phyloP scores from a whole-genome alignment of 1,139 yeast species.

The Hyphopichia burtonii region DNA sequence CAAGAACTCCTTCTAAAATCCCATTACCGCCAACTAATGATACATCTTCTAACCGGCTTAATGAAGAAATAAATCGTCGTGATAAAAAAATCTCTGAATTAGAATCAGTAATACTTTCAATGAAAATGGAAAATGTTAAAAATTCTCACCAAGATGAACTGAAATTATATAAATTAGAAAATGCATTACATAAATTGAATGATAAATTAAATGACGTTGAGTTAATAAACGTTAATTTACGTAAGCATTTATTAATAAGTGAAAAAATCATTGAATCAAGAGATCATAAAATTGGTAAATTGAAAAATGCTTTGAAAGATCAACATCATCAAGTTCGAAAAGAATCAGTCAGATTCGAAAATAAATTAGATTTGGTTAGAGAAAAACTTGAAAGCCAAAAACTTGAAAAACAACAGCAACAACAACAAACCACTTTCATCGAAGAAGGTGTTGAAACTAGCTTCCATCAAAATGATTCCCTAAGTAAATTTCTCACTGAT shows the following conservation, averaged over 20 bases:
- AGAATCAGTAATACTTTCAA: constrained; percentile 34
- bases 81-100: constrained; percentile 37
- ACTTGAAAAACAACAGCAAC: constrained; percentile 4
- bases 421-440: neutral
- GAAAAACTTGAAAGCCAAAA: constrained; percentile 29
- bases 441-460: constrained; percentile 1
- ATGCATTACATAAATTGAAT: constrained; percentile 35
- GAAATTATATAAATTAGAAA: constrained; percentile 38
- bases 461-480: neutral
- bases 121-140: constrained; percentile 36
- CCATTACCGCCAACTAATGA: constrained; percentile 1
- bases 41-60: neutral
- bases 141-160: constrained; percentile 48
- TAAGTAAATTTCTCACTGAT: neutral
- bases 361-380: constrained; percentile 44
- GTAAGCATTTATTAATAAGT: constrained; percentile 50
- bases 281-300: constrained; percentile 55
- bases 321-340: constrained; percentile 49
- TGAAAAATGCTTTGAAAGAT: constrained; percentile 52
- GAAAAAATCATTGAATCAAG: constrained; percentile 61
- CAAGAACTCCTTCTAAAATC: constrained; percentile 10
- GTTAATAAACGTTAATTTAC: constrained; percentile 34
- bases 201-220: constrained; percentile 43
- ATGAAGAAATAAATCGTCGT: constrained; percentile 30
- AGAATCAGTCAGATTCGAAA: constrained; percentile 56